Evolutionary conservation across 2,329 filamentous ascomycete species (phyloP).

Genomic region (Fusarium sp.): DNA sequence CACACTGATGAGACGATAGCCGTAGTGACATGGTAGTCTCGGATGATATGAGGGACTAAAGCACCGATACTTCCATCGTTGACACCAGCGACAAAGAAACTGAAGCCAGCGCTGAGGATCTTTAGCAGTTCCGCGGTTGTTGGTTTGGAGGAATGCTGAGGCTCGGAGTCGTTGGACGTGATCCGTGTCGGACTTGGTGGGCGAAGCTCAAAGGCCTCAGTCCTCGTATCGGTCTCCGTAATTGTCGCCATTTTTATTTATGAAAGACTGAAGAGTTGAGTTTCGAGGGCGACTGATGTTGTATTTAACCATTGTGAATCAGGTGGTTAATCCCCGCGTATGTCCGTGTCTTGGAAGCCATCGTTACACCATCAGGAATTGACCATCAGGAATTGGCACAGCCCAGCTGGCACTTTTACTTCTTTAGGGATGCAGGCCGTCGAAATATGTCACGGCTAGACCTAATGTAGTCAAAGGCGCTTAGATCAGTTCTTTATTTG

Average conservation of each 20-base stretch:
- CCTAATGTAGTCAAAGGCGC: not conserved
- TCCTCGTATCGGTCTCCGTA: constrained; percentile 5
- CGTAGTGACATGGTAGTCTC: constrained; percentile 64
- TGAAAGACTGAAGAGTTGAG: not conserved
- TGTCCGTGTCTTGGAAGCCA: not conserved
- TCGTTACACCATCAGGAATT: not conserved
- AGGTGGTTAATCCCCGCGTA: not conserved
- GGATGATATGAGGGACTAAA: constrained; percentile 71
- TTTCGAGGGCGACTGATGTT: not conserved
- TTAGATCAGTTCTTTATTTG: not conserved
- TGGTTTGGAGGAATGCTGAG: not conserved
- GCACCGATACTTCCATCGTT: constrained; percentile 74
- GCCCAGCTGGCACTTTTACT: not conserved
- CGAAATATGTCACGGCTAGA: fast-evolving
- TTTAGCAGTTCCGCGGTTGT: constrained; percentile 51
- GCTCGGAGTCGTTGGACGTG: not conserved
- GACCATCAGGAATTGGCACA: too few relatives aligned
- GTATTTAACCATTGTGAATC: constrained; percentile 13
- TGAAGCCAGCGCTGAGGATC: constrained; percentile 66
- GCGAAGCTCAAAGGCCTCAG: constrained; percentile 5
- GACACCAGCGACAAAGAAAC: constrained; percentile 73
- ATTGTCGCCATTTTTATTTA: constrained; percentile 5
- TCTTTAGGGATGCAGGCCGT: not conserved
- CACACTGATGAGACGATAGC: constrained; percentile 63
- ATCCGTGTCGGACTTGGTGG: fast-evolving